These are phyloP conservation scores for Chrysoporthe puriensis DNA, from an alignment of 2,329 filamentous ascomycete species.

Conservation along the genomic window DNA sequence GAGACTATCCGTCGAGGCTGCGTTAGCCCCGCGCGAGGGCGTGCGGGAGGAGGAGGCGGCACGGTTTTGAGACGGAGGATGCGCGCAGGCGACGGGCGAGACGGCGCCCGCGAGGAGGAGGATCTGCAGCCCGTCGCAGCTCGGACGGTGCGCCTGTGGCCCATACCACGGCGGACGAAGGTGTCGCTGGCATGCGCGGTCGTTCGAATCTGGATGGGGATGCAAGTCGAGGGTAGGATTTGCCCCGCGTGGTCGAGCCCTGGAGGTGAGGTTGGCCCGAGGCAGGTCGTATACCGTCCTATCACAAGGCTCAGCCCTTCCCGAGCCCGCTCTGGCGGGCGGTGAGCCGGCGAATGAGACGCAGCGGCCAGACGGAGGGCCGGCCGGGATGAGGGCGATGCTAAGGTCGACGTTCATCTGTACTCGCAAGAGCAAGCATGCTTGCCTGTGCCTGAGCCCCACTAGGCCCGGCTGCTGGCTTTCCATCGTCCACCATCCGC, in stretches of 20 bases:
- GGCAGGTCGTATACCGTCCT: constrained; percentile 27
- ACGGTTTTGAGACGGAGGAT: neutral
- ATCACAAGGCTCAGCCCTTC: constrained; percentile 29
- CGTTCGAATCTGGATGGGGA: neutral
- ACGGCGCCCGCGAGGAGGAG: neutral
- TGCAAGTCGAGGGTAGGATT: constrained; percentile 1
- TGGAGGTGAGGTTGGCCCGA: constrained; percentile 2
- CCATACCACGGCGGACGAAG: neutral
- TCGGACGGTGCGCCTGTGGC: no score
- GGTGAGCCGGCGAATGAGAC: constrained; percentile 24
- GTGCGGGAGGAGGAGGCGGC: neutral
- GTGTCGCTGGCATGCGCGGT: neutral
- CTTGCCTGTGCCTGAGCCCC: constrained; percentile 5
- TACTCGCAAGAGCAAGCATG: neutral
- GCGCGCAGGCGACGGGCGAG: neutral
- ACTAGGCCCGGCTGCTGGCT: constrained; percentile 26
- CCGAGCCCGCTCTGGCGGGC: constrained; percentile 18
- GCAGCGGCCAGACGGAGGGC: constrained; percentile 4
- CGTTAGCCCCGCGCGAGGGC: constrained; percentile 15
- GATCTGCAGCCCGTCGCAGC: neutral
- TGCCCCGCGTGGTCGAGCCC: constrained; percentile 6
- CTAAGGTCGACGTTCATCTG: neutral
- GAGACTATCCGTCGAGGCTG: constrained; percentile 13
- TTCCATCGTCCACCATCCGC: neutral
- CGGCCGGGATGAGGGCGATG: constrained; percentile 21